These are phyloP conservation scores for Xanthoceras sorbifolium DNA, from an alignment of 345 rosid genomes.

Conservation along the genomic window DNA sequence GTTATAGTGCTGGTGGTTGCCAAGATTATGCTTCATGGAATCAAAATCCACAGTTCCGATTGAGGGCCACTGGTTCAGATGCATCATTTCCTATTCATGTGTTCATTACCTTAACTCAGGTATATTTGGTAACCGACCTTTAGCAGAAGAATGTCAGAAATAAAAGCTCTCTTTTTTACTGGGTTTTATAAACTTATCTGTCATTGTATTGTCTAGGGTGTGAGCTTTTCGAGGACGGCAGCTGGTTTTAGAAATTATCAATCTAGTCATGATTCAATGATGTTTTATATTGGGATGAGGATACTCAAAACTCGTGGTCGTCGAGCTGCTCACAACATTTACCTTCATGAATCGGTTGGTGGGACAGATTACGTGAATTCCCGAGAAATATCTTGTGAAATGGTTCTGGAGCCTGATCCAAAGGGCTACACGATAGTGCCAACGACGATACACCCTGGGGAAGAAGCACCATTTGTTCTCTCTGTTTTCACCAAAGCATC, in stretches of 20 bases:
- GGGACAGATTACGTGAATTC: slow-evolving; percentile 99
- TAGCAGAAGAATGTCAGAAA: background rate
- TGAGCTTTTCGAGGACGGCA: slow-evolving; percentile 92
- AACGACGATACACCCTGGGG: slow-evolving; percentile 97
- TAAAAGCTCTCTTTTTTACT: background rate
- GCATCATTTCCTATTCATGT: slow-evolving; percentile 89
- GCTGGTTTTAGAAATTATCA: slow-evolving; percentile 96
- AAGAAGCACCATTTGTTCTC: slow-evolving; percentile 99
- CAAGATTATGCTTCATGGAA: slow-evolving; percentile 98
- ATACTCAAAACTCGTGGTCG: slow-evolving; percentile 97
- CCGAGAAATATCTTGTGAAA: slow-evolving; percentile 98
- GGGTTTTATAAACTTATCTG: slow-evolving; percentile 5
- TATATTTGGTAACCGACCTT: slow-evolving; percentile 19
- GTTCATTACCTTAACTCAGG: slow-evolving; percentile 98
- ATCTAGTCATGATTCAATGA: slow-evolving; percentile 87
- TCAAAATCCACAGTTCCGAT: slow-evolving; percentile 97
- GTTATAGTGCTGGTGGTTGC: slow-evolving; percentile 98
- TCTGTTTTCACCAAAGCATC: slow-evolving; percentile 96
- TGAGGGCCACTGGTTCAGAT: slow-evolving; percentile 90
- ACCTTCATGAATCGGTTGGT: slow-evolving; percentile 97
- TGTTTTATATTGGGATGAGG: slow-evolving; percentile 98
- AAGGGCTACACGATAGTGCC: slow-evolving; percentile 99
- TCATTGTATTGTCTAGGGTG: slow-evolving; percentile 60
- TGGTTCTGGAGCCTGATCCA: slow-evolving; percentile 99
- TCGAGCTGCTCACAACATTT: slow-evolving; percentile 94